Evolutionary conservation across 768 basidiomycete genomes (phyloP), one percentile per base, ranked within the genome.

Genomic region (Dioszegia aurantiaca): DNA sequence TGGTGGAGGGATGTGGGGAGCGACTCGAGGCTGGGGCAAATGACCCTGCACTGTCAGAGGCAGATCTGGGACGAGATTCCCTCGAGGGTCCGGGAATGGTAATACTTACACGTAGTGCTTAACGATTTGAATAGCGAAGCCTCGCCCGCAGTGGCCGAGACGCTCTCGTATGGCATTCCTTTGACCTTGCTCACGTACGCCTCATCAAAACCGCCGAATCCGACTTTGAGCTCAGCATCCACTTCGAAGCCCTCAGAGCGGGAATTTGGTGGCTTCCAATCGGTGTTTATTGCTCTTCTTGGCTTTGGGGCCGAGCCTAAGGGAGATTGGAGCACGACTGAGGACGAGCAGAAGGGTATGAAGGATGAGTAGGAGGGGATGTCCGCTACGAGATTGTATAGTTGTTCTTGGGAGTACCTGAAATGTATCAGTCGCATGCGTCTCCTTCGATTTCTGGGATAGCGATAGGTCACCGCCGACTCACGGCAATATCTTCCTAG

Each of bases 371-470:
- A 99, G 1, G 88, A 88, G 16, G 81, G 84, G 26, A 97, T 87
- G 77, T 98, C 86, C 14, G 91, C 83, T 54, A 99, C 90, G 59
- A 98, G 77, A 8, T 84, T 79, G 78, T 93, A 98, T 3, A 98
- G 81, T 75, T 95, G 84, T 49, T 80, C 80, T 61, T 82, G 85
- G 17, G 80, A 82, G 72, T 93, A 97, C 40, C 93, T 95, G 19
- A 37, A n/a, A 42, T 8, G 33, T 8, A 42, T 14, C 30, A 30
- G 9, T 54, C 19, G 12, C 26, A n/a, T n/a, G n/a, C n/a, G n/a
- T n/a, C 17, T 39, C 33, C 33, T 14, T 33, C 8, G 33, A 33
- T 33, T 14, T 33, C n/a, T n/a, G n/a, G n/a, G n/a, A n/a, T n/a
- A n/a, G n/a, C n/a, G n/a, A n/a, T n/a, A n/a, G n/a, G n/a, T n/a